A percentile compares a stretch with the other conserved stretches of the same genome.
phyloP scores from a whole-genome alignment of 768 basidiomycete genomes.

The Lactarius evosmus region DNA sequence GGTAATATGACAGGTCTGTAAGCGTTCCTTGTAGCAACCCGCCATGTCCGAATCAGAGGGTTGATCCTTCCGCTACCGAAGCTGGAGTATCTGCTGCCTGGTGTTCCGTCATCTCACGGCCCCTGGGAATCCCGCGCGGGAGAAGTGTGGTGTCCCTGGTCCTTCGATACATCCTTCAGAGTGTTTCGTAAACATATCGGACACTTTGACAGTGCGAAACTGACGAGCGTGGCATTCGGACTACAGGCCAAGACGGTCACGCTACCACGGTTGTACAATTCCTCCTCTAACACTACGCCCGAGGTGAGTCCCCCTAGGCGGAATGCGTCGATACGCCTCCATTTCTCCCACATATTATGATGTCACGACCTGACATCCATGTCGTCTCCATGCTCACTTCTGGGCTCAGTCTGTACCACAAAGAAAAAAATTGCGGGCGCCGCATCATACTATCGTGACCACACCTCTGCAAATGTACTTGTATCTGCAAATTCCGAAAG shows the following conservation, averaged over 20 bases:
- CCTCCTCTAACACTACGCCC: too few relatives aligned
- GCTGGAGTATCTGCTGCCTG: conserved; percentile 3
- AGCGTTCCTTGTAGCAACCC: neutral
- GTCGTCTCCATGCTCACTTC: neutral
- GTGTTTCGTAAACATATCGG: neutral
- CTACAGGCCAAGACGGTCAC: too few relatives aligned
- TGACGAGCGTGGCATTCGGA: neutral
- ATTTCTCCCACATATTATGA: neutral
- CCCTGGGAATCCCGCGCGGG: neutral
- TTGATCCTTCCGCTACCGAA: neutral
- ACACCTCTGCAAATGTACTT: too few relatives aligned
- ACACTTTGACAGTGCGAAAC: neutral
- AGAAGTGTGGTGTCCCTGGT: neutral
- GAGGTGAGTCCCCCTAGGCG: too few relatives aligned
- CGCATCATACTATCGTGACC: too few relatives aligned
- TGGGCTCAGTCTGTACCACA: neutral
- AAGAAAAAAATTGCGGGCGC: neutral
- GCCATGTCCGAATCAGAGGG: neutral
- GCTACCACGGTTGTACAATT: too few relatives aligned
- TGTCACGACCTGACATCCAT: neutral
- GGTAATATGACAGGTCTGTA: neutral
- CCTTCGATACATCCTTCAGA: neutral
- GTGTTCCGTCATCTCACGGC: neutral
- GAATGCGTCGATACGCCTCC: too few relatives aligned
- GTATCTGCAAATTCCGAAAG: too few relatives aligned